Evolutionary conservation across 352 stramenopile genomes (phyloP), one percentile per base, ranked within the genome.

Genomic region (Phytophthora vignae): DNA sequence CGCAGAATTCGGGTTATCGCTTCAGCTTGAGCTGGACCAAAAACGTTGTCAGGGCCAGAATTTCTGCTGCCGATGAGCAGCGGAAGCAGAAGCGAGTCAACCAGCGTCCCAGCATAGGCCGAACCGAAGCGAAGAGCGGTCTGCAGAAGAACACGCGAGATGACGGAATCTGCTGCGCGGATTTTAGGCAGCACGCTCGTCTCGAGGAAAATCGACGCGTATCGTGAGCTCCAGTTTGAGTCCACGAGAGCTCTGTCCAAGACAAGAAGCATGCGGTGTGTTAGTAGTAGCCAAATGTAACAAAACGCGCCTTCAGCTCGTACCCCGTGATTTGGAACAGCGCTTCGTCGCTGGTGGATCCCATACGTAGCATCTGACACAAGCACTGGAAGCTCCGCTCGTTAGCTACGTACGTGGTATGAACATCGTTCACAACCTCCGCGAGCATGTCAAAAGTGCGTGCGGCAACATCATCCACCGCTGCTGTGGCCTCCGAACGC

Each of bases 81-180:
- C 8, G 84, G 87, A 5, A 91, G 60, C 27, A 94, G 62, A 4
- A 94, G 56, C 29, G 82, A 82, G 15, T 90, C 79, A 60, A 89
- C 25, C 21, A 94, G 75, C 0, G 73, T 74, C 4, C 48, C 50
- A 15, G 63, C 55, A 60, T 91, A 93, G 19, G 59, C 78, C 48
- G 88, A 79, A 3, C 71, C 71, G 50, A 90, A 94, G 9, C 82
- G 60, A 14, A 93, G 64, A 25, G 73, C 75, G 1, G 85, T 85
- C 64, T 91, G 87, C 14, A 94, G 68, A 14, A 94, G 67, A 36
- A 92, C 70, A 6, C 87, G 85, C n/a, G 87, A 92, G 64, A 94
- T 94, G 9, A 93, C 85, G 0, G 84, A 91, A 1, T 84, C 62
- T 44, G 85, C 85, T 11, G 56, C 60, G 4, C 78, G 70, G 31